Evolutionary conservation across 1,284 basidiomycete genomes (phyloP), one percentile per base, ranked within the genome.

Genomic region (Pseudozyma tsukubaensis): DNA sequence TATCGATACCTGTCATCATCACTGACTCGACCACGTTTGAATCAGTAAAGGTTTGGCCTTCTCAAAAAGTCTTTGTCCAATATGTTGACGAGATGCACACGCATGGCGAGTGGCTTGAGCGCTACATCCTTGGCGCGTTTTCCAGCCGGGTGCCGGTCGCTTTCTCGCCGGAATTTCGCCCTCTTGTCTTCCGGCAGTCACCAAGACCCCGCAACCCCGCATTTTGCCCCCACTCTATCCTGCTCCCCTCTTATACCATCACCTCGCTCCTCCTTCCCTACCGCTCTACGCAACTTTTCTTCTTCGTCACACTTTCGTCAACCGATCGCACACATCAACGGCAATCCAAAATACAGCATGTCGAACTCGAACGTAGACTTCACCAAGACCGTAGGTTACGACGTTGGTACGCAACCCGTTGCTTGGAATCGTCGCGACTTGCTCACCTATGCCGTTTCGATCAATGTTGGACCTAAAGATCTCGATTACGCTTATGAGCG

Each of bases 351-450:
- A 24, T 24, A 45, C 47, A 58, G 36, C 59, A 62, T 54, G 53
- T 54, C 61, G n/a, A 45, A 36, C 48, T 34, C n/a, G 14, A 64
- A 54, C 29, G 65, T 82, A 50, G 70, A 84, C 49, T 80, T 84
- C 48, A 64, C 75, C 58, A 59, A 64, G 39, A 81, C 73, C 24
- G 74, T 84, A 35, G 84, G 85, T 6, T 75, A 82, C 76, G 77
- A 79, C n/a, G 71, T 72, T 0, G 56, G 65, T 13, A 68, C 77
- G 7, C 72, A 82, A 50, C 75, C 84, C 3, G 85, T 85, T 19
- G 39, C 68, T 0, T 85, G 85, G 85, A 84, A 85, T 64, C 74
- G 81, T 50, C 77, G 84, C 12, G 85, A 85, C 52, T 68, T 83
- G 8, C 73, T 85, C 40, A 78, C 83, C 40, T 85, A 85, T 53